Conservation (phyloP, 768 basidiomycete genomes). For the Porphyrellus cyaneotinctus region DNA sequence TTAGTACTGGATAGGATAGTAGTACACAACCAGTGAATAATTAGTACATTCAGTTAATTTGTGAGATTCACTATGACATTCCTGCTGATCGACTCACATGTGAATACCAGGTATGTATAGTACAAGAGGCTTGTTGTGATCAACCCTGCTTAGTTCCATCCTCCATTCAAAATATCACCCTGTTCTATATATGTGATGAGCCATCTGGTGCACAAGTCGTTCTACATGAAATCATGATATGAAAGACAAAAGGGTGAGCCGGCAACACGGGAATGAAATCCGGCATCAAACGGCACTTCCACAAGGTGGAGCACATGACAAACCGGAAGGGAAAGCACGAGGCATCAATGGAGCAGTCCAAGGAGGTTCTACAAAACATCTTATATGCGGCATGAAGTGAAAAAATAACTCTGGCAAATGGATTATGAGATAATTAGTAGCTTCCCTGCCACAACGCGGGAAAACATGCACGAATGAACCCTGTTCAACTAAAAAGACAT, state of each 20-base stretch:
- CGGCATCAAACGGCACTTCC: background rate
- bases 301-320: background rate
- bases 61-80: no score
- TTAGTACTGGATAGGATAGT: no score
- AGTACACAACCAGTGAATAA: no score
- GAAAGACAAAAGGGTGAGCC: background rate
- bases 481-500: slow-evolving; percentile 8
- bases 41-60: no score
- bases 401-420: background rate
- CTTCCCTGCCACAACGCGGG: background rate
- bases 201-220: background rate
- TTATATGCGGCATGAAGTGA: background rate
- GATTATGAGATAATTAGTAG: slow-evolving; percentile 19
- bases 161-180: no score
- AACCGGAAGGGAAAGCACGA: background rate
- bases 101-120: no score
- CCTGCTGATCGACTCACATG: no score
- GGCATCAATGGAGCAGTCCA: slow-evolving; percentile 9
- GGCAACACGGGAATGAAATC: slow-evolving; percentile 20
- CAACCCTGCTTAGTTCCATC: no score
- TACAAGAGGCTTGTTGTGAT: no score
- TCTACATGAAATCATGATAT: background rate
- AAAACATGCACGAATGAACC: background rate
- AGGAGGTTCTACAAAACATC: slow-evolving; percentile 5
- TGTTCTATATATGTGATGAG: background rate